These are phyloP conservation scores for Polytrichum formosum DNA, from an alignment of 225 moss, liverwort and hornwort genomes.

Conservation along the genomic window DNA sequence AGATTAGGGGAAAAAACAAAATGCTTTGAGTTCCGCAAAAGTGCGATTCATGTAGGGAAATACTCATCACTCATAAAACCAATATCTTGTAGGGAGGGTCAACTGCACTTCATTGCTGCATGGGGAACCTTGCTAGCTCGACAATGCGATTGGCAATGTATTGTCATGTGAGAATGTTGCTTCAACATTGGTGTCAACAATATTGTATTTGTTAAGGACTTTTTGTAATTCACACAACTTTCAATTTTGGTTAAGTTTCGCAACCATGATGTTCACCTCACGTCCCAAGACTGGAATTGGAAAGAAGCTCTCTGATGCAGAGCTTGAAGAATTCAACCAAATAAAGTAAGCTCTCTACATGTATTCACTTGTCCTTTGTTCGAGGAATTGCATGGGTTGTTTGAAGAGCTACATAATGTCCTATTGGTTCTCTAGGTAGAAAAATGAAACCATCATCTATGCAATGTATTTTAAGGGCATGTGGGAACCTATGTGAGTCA, in stretches of 20 bases:
- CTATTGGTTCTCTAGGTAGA: too few relatives aligned
- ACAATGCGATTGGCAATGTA: background rate
- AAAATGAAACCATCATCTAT: too few relatives aligned
- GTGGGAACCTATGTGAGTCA: too few relatives aligned
- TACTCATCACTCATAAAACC: background rate
- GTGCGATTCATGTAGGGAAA: background rate
- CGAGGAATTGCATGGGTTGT: too few relatives aligned
- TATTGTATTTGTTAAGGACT: background rate
- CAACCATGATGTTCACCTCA: conserved; percentile 11
- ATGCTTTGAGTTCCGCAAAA: background rate
- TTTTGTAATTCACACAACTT: background rate
- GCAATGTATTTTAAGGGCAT: too few relatives aligned
- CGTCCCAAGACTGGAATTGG: conserved; percentile 38
- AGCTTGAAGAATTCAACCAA: conserved; percentile 52
- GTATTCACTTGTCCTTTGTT: too few relatives aligned
- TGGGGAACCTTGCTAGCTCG: background rate
- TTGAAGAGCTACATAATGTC: too few relatives aligned
- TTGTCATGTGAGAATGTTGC: too few relatives aligned
- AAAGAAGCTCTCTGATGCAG: conserved; percentile 22
- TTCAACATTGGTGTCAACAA: too few relatives aligned
- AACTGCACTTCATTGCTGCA: background rate
- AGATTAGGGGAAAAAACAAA: too few relatives aligned
- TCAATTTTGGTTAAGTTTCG: background rate
- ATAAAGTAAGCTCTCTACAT: conserved; percentile 23
- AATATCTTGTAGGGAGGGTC: background rate